These are phyloP conservation scores for Chrysanthemum makinoi DNA, from an alignment of 129 eudicot species.

Conservation along the genomic window DNA sequence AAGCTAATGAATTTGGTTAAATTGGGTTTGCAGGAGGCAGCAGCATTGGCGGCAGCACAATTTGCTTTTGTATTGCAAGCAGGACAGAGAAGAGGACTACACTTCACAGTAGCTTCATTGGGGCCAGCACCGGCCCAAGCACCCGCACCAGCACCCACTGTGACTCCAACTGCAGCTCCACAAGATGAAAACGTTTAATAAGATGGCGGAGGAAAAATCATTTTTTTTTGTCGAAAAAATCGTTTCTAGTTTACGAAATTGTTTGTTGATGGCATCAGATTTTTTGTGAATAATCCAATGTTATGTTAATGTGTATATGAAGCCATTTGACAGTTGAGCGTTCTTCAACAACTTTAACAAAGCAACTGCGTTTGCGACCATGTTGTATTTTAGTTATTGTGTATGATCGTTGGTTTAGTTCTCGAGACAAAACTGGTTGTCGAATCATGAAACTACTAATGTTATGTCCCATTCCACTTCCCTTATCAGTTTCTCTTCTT, in stretches of 20 bases:
- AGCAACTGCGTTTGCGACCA: slow-evolving; percentile 2
- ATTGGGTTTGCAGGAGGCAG: slow-evolving; percentile 60
- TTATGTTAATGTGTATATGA: slow-evolving; percentile 32
- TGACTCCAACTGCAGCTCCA: slow-evolving; percentile 44
- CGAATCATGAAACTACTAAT: background rate
- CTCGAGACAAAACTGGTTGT: background rate
- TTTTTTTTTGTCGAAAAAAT: slow-evolving; percentile 5
- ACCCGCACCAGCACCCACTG: slow-evolving; percentile 43
- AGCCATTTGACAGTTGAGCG: slow-evolving; percentile 28
- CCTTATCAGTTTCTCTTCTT: background rate
- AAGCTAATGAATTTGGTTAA: background rate
- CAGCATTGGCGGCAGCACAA: slow-evolving; percentile 79
- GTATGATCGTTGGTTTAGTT: background rate
- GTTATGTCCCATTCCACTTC: background rate
- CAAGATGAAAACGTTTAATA: slow-evolving; percentile 45
- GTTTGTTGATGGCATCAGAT: slow-evolving; percentile 35
- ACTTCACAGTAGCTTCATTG: slow-evolving; percentile 54
- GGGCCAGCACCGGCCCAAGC: slow-evolving; percentile 39
- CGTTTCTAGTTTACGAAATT: slow-evolving; percentile 12
- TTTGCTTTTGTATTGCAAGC: slow-evolving; percentile 60
- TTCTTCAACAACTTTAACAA: slow-evolving; percentile 22
- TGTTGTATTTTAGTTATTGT: background rate
- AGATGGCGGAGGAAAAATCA: slow-evolving; percentile 36
- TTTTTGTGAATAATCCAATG: slow-evolving; percentile 34
- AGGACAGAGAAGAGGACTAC: slow-evolving; percentile 56